Conservation (phyloP, 768 basidiomycete species). For the Peribolospora baueri region DNA sequence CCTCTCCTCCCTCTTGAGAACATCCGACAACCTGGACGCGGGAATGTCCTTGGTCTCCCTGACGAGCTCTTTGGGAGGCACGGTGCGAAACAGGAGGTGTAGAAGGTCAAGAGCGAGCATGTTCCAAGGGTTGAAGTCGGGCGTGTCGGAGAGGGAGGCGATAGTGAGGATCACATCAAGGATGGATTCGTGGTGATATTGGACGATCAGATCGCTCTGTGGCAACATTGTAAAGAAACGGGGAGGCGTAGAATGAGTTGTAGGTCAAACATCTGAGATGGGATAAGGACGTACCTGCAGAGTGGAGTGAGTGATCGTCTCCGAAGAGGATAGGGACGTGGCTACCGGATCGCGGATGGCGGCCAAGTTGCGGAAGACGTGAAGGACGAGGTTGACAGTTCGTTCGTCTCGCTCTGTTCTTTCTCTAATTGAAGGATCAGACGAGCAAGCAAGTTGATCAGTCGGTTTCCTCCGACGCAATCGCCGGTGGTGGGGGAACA, state of each 20-base stretch:
- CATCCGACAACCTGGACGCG: slow-evolving; percentile 29
- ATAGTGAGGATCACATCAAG: slow-evolving; percentile 62
- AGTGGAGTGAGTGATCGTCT: slow-evolving; percentile 51
- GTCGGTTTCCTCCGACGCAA: not conserved
- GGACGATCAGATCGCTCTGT: slow-evolving; percentile 41
- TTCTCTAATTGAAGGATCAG: slow-evolving; percentile 22
- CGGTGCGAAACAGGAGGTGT: slow-evolving; percentile 64
- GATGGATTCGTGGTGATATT: slow-evolving; percentile 44
- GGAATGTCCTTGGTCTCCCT: slow-evolving; percentile 11
- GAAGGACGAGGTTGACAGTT: slow-evolving; percentile 63
- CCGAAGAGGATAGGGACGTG: slow-evolving; percentile 44
- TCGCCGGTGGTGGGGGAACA: not conserved
- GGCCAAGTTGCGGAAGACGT: slow-evolving; percentile 75
- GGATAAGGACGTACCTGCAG: slow-evolving; percentile 30
- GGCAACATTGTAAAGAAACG: not conserved
- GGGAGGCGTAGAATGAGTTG: not conserved
- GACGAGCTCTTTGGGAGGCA: slow-evolving; percentile 15
- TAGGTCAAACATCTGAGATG: not conserved
- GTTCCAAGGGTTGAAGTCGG: slow-evolving; percentile 66
- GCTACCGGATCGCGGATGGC: slow-evolving; percentile 69
- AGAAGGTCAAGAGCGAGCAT: slow-evolving; percentile 78
- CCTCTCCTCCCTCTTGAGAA: slow-evolving; percentile 53
- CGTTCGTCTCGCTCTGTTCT: slow-evolving; percentile 58
- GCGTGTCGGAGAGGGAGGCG: slow-evolving; percentile 52
- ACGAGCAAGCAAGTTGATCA: not conserved